Evolutionary conservation across 345 rosid genomes (phyloP).

Genomic region (Citrus glauca): DNA sequence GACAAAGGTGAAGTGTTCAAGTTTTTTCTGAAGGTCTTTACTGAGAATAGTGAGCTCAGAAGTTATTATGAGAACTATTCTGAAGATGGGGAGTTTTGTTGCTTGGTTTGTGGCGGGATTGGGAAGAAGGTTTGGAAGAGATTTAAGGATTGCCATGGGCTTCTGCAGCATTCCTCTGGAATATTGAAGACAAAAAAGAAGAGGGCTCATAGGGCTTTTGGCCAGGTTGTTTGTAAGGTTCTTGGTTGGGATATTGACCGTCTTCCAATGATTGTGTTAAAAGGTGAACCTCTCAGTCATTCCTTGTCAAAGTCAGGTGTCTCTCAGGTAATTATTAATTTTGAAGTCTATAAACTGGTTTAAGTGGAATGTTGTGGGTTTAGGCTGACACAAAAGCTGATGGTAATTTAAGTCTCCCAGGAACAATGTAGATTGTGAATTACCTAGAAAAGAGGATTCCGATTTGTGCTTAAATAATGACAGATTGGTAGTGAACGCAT

Average conservation of each 20-base stretch:
- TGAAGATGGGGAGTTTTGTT: slow-evolving; percentile 36
- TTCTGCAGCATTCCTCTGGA: slow-evolving; percentile 43
- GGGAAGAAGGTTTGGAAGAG: slow-evolving; percentile 33
- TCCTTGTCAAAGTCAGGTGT: slow-evolving; percentile 14
- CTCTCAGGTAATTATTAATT: slow-evolving; percentile 17
- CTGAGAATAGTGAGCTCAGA: slow-evolving; percentile 40
- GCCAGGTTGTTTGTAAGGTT: slow-evolving; percentile 63
- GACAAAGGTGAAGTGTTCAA: slow-evolving; percentile 30
- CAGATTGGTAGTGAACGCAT: neutral
- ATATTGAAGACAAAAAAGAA: slow-evolving; percentile 40
- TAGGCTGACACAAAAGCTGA: slow-evolving; percentile 7
- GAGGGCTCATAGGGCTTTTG: slow-evolving; percentile 65
- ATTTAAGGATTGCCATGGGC: slow-evolving; percentile 39
- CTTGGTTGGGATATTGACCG: slow-evolving; percentile 64
- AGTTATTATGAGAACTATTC: slow-evolving; percentile 34
- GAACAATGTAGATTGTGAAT: slow-evolving; percentile 7
- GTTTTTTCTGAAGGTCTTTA: slow-evolving; percentile 35
- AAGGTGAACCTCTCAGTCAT: slow-evolving; percentile 31
- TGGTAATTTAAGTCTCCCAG: neutral
- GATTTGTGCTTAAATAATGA: neutral
- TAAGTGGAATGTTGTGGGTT: slow-evolving; percentile 9
- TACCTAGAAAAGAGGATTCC: slow-evolving; percentile 3
- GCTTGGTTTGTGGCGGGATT: slow-evolving; percentile 43
- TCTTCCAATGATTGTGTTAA: slow-evolving; percentile 37
- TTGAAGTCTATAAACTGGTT: neutral